These are phyloP conservation scores for Talaromyces wortmannii DNA, from an alignment of 495 filamentous ascomycete genomes.

Conservation along the genomic window DNA sequence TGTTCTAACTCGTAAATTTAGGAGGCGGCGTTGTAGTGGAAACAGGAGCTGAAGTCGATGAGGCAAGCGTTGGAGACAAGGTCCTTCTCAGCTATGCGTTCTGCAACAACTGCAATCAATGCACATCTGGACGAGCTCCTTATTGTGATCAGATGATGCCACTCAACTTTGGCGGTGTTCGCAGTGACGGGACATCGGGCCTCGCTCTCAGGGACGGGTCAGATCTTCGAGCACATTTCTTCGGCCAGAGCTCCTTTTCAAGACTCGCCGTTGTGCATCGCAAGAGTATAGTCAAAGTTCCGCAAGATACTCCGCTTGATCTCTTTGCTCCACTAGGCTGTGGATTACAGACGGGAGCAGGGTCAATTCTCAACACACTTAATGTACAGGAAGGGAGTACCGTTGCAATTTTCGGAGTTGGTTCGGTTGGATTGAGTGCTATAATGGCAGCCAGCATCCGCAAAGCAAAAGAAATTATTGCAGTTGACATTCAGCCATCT, in stretches of 20 bases:
- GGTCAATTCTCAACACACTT: slow-evolving; percentile 33
- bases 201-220: neutral
- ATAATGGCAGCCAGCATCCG: slow-evolving; percentile 20
- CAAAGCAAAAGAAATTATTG: slow-evolving; percentile 25
- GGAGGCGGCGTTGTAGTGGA: too few species aligned
- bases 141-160: slow-evolving; percentile 23
- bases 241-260: slow-evolving; percentile 35
- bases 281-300: slow-evolving; percentile 18
- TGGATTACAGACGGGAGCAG: slow-evolving; percentile 40
- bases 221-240: slow-evolving; percentile 28
- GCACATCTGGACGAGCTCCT: slow-evolving; percentile 14
- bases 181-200: slow-evolving; percentile 16
- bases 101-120: slow-evolving; percentile 25
- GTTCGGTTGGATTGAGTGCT: slow-evolving; percentile 36
- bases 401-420: slow-evolving; percentile 32
- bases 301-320: slow-evolving; percentile 17
- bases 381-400: slow-evolving; percentile 12
- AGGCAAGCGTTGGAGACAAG: slow-evolving; percentile 31
- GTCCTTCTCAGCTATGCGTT: slow-evolving; percentile 38
- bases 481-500: slow-evolving; percentile 32
- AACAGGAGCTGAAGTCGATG: slow-evolving; percentile 21
- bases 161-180: slow-evolving; percentile 30
- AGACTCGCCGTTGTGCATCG: slow-evolving; percentile 26
- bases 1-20: too few species aligned
- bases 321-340: slow-evolving; percentile 37